These are phyloP conservation scores for Eucalyptus erythrocorys DNA, from an alignment of 345 rosid species.

Conservation along the genomic window DNA sequence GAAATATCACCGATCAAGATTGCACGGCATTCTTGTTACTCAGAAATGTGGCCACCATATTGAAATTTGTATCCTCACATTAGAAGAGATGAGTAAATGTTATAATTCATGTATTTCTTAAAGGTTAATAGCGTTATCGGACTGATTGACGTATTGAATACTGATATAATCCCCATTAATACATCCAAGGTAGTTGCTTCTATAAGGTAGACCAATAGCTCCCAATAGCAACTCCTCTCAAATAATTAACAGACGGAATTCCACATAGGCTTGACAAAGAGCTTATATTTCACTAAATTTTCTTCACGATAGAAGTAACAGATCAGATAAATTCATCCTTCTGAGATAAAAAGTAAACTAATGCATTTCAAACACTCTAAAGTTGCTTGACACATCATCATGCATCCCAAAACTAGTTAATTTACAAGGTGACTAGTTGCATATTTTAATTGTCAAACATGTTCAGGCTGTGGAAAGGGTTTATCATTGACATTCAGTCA, in stretches of 20 bases:
- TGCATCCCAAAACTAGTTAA: neutral
- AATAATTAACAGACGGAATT: neutral
- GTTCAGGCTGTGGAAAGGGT: neutral
- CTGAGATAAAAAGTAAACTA: neutral
- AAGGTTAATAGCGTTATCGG: neutral
- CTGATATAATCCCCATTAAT: neutral
- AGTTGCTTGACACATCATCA: neutral
- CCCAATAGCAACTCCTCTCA: neutral
- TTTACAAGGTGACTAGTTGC: neutral
- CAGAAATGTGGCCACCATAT: neutral
- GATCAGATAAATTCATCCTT: neutral
- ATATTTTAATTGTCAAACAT: neutral
- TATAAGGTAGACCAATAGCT: neutral
- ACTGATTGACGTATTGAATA: neutral
- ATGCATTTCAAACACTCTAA: neutral
- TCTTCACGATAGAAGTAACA: neutral
- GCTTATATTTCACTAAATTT: neutral
- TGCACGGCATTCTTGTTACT: neutral
- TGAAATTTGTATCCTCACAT: neutral
- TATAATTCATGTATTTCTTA: neutral
- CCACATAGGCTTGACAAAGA: neutral
- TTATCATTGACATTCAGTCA: neutral
- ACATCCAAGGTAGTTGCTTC: neutral
- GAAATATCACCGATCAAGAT: neutral
- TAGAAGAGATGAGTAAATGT: neutral